Evolutionary conservation across 2,329 filamentous ascomycete species (phyloP).

Genomic region (Ophiostoma montium): DNA sequence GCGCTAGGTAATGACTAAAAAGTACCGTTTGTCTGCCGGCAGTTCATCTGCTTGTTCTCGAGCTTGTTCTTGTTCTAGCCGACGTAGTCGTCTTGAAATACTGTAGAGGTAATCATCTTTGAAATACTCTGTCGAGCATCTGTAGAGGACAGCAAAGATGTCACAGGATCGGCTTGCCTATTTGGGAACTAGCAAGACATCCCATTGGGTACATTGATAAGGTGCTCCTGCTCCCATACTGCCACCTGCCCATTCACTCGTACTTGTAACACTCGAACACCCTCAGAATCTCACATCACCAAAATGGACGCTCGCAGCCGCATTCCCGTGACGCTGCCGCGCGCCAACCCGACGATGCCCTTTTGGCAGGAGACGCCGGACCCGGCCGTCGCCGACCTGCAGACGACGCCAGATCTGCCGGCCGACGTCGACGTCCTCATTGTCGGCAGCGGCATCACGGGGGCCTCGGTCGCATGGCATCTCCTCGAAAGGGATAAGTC

Average conservation of each 20-base stretch:
- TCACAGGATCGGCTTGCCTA: background rate
- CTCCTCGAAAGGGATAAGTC: constrained; percentile 25
- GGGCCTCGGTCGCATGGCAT: constrained; percentile 43
- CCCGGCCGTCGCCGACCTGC: constrained; percentile 33
- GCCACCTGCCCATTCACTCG: too few species aligned
- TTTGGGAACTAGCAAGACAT: background rate
- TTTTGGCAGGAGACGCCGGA: constrained; percentile 48
- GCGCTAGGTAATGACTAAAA: too few species aligned
- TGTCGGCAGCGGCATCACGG: constrained; percentile 51
- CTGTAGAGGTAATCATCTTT: too few species aligned
- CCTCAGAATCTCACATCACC: background rate
- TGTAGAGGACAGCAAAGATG: too few species aligned
- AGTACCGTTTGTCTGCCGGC: too few species aligned
- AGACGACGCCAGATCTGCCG: constrained; percentile 35
- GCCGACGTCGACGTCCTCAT: constrained; percentile 42
- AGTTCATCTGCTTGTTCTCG: too few species aligned
- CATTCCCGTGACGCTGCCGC: constrained; percentile 28
- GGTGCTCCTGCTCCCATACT: background rate
- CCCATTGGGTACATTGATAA: background rate
- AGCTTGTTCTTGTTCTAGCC: too few species aligned
- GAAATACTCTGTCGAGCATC: too few species aligned
- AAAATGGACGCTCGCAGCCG: background rate
- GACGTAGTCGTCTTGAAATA: too few species aligned
- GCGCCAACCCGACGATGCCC: constrained; percentile 35
- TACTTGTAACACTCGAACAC: background rate